Conservation (phyloP, 306 rosid species). For the Gillenia trifoliata region DNA sequence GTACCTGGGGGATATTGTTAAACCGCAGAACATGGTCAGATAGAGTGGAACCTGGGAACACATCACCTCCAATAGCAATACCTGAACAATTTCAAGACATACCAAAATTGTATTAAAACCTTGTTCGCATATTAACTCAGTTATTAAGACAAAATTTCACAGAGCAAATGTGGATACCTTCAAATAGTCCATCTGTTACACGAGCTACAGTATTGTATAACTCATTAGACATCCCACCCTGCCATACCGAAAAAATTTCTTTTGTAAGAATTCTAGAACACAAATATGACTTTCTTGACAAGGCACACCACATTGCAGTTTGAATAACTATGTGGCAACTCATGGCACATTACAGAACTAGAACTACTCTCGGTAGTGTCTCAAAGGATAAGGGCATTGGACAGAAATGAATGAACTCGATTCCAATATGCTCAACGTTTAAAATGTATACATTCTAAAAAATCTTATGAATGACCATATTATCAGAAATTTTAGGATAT, state of each 20-base stretch:
- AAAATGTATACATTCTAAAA: neutral
- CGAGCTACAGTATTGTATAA: slow-evolving; percentile 87
- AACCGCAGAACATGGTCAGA: slow-evolving; percentile 97
- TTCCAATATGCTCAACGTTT: slow-evolving; percentile 1
- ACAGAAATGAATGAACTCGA: slow-evolving; percentile 6
- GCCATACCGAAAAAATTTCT: slow-evolving; percentile 24
- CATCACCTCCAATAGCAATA: slow-evolving; percentile 99
- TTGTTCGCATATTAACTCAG: slow-evolving; percentile 9
- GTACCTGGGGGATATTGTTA: slow-evolving; percentile 97
- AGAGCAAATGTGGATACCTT: slow-evolving; percentile 46
- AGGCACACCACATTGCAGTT: neutral
- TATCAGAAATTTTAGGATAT: neutral
- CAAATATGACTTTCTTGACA: neutral
- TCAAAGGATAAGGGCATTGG: slow-evolving; percentile 2
- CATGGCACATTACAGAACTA: neutral
- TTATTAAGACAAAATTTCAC: slow-evolving; percentile 15
- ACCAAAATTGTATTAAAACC: slow-evolving; percentile 16
- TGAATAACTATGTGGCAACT: neutral
- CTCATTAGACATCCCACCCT: slow-evolving; percentile 99
- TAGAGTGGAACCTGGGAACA: slow-evolving; percentile 97
- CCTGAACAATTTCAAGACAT: slow-evolving; percentile 42
- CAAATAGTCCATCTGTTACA: slow-evolving; percentile 93
- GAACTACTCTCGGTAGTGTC: neutral
- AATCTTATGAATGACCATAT: neutral
- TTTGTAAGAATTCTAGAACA: slow-evolving; percentile 1